Evolutionary conservation across 108 stramenopile species (phyloP).

Genomic region (Pseudonitzschia multiseries): DNA sequence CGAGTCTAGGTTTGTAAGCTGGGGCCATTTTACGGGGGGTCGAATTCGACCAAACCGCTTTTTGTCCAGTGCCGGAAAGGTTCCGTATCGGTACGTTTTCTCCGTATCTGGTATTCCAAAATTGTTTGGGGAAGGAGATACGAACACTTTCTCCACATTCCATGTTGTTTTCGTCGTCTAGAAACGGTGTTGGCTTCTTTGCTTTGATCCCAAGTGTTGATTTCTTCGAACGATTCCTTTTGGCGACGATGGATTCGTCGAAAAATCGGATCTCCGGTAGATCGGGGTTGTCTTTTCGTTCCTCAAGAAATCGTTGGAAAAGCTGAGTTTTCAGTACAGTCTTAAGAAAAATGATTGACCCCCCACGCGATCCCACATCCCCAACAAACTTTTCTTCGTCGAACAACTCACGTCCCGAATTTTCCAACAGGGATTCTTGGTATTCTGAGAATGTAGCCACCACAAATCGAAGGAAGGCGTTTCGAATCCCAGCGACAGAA

Average conservation of each 20-base stretch:
- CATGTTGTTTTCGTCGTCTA: slow-evolving; percentile 53
- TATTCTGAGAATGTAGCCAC: slow-evolving; percentile 68
- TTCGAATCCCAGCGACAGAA: slow-evolving; percentile 53
- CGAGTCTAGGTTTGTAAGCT: slow-evolving; percentile 14
- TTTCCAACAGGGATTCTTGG: not conserved
- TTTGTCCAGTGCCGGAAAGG: slow-evolving; percentile 46
- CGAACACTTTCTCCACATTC: slow-evolving; percentile 43
- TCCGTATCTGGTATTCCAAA: slow-evolving; percentile 50
- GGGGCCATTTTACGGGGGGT: slow-evolving; percentile 29
- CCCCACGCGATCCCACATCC: slow-evolving; percentile 35
- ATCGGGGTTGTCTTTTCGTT: slow-evolving; percentile 48
- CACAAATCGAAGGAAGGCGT: slow-evolving; percentile 79
- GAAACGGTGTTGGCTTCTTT: slow-evolving; percentile 74
- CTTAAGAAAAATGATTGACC: slow-evolving; percentile 28
- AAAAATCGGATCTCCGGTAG: slow-evolving; percentile 82
- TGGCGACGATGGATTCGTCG: slow-evolving; percentile 86
- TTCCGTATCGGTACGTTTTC: slow-evolving; percentile 38
- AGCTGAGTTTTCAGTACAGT: slow-evolving; percentile 59
- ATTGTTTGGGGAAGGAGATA: slow-evolving; percentile 54
- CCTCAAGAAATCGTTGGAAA: slow-evolving; percentile 79
- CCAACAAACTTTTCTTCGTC: slow-evolving; percentile 51
- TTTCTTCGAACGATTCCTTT: slow-evolving; percentile 74
- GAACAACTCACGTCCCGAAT: slow-evolving; percentile 42
- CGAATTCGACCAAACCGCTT: slow-evolving; percentile 42
- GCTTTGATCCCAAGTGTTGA: slow-evolving; percentile 42